These are phyloP conservation scores for Ophiostoma sp. DNA, from an alignment of 2,329 filamentous ascomycete species.

Conservation along the genomic window DNA sequence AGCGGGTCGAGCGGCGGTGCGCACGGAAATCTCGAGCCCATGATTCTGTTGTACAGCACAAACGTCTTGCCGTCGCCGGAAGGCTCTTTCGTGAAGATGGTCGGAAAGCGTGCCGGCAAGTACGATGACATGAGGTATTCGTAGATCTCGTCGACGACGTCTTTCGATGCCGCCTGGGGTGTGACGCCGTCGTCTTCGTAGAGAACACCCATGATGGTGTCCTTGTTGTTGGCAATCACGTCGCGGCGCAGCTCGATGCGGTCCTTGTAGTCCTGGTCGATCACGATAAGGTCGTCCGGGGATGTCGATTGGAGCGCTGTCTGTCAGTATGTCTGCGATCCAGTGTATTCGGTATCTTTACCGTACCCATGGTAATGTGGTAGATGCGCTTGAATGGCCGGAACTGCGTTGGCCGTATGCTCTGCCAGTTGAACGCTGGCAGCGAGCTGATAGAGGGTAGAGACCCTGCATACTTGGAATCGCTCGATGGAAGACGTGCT, in stretches of 20 bases:
- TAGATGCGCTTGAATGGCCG: slow-evolving; percentile 49
- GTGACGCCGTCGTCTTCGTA: slow-evolving; percentile 27
- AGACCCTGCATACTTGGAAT: not conserved
- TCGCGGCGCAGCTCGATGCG: slow-evolving; percentile 39
- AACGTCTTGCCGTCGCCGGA: slow-evolving; percentile 26
- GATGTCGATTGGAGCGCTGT: slow-evolving; percentile 40
- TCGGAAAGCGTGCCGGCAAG: slow-evolving; percentile 23
- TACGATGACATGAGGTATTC: slow-evolving; percentile 17
- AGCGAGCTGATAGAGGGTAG: not conserved
- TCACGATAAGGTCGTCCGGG: slow-evolving; percentile 47
- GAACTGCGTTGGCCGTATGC: slow-evolving; percentile 36
- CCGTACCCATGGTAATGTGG: slow-evolving; percentile 48
- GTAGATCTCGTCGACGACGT: slow-evolving; percentile 34
- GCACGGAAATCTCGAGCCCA: slow-evolving; percentile 32
- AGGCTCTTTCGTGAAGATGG: slow-evolving; percentile 40
- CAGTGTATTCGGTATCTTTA: slow-evolving; percentile 26
- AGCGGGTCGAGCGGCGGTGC: slow-evolving; percentile 31
- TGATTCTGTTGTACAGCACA: slow-evolving; percentile 40
- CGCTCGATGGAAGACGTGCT: not conserved
- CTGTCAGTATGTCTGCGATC: not conserved
- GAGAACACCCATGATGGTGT: slow-evolving; percentile 40
- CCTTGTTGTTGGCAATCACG: slow-evolving; percentile 37
- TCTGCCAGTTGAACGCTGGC: slow-evolving; percentile 38
- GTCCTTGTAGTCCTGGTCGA: slow-evolving; percentile 47
- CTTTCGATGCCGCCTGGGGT: slow-evolving; percentile 31